These are phyloP conservation scores for Ophiocordyceps camponoti-saundersi DNA, from an alignment of 2,329 filamentous ascomycete species.

Conservation along the genomic window DNA sequence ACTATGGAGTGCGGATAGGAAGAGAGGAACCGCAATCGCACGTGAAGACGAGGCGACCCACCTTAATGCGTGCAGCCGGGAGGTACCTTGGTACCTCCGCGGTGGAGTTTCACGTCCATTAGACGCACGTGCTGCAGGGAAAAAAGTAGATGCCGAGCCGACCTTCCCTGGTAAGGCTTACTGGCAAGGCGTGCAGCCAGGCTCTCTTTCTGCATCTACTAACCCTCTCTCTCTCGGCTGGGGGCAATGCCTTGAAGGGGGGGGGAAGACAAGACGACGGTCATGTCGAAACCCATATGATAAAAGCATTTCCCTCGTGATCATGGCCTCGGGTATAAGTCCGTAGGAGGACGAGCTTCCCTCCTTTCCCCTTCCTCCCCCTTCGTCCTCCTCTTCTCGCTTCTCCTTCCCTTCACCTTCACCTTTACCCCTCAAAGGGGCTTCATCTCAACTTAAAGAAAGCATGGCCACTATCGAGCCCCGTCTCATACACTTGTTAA, in stretches of 20 bases:
- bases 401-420: neutral
- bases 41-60: neutral
- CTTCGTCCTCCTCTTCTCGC: neutral
- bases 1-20: no score
- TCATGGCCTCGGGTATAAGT: no score
- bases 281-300: slow-evolving; percentile 1
- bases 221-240: no score
- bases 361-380: neutral
- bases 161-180: neutral
- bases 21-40: neutral
- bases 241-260: no score
- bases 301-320: no score
- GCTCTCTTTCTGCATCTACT: neutral
- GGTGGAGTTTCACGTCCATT: no score
- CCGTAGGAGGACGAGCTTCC: no score
- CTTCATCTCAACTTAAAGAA: slow-evolving; percentile 3
- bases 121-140: neutral
- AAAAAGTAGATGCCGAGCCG: neutral
- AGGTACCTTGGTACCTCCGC: no score
- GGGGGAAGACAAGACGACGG: neutral
- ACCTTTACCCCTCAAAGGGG: no score
- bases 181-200: neutral
- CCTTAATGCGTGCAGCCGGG: no score
- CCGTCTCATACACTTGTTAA: slow-evolving; percentile 47
- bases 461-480: slow-evolving; percentile 49